Percentiles rank a stretch among this genome's conserved stretches.
Conservation (phyloP, 2,329 filamentous ascomycete genomes). For the Botrytis paeoniae region DNA sequence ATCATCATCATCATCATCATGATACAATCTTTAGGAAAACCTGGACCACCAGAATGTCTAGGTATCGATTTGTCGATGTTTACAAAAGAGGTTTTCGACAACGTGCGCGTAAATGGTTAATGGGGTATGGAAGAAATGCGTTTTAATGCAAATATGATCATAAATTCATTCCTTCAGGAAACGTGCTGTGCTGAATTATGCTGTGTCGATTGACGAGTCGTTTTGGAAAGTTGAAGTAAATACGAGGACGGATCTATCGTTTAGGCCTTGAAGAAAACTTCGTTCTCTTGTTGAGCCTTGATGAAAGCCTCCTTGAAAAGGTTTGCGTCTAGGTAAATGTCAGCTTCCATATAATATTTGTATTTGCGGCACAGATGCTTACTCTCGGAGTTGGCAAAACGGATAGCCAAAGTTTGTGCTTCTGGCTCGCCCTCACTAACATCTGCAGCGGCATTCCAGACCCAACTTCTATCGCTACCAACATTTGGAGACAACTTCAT, state of each 20-base stretch:
- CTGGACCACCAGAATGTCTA: slow-evolving; percentile 29
- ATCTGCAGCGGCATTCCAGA: slow-evolving; percentile 97
- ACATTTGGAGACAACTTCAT: slow-evolving; percentile 99
- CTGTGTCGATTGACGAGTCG: slow-evolving; percentile 23
- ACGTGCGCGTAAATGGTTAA: slow-evolving; percentile 29
- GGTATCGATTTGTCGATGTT: slow-evolving; percentile 24
- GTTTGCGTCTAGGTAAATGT: slow-evolving; percentile 71
- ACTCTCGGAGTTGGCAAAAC: slow-evolving; percentile 98
- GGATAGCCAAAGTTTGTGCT: slow-evolving; percentile 91
- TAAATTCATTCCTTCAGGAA: slow-evolving; percentile 32
- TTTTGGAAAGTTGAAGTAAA: slow-evolving; percentile 23
- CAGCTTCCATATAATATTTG: slow-evolving; percentile 18
- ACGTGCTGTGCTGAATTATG: slow-evolving; percentile 26
- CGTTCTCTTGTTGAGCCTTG: slow-evolving; percentile 95
- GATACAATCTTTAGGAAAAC: slow-evolving; percentile 25
- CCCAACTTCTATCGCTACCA: slow-evolving; percentile 96
- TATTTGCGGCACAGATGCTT: slow-evolving; percentile 42
- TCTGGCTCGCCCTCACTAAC: slow-evolving; percentile 98
- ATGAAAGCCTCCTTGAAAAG: slow-evolving; percentile 96
- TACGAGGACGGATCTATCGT: slow-evolving; percentile 18
- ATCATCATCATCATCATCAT: slow-evolving; percentile 33
- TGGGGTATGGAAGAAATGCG: slow-evolving; percentile 22
- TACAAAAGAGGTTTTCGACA: slow-evolving; percentile 29
- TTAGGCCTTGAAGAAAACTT: slow-evolving; percentile 68
- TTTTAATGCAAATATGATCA: slow-evolving; percentile 29